phyloP scores from a whole-genome alignment of 2,329 filamentous ascomycete species.

The Davidsoniella eucalypti region DNA sequence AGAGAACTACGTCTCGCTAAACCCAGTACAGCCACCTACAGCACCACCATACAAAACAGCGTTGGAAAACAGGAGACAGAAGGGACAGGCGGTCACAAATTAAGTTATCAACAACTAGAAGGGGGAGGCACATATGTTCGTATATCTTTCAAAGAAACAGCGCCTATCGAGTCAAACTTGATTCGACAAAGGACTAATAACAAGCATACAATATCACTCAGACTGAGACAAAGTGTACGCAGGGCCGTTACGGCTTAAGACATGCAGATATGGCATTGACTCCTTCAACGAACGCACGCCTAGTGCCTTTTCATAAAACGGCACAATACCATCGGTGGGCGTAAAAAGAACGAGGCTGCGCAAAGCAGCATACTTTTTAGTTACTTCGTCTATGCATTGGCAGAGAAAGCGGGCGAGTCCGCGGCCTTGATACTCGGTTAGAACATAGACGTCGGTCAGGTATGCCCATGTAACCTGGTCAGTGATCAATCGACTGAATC shows the following conservation, averaged over 20 bases:
- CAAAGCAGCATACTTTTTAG: slow-evolving; percentile 40
- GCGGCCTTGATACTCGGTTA: slow-evolving; percentile 39
- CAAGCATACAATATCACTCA: neutral
- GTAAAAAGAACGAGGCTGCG: slow-evolving; percentile 42
- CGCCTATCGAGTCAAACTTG: no score
- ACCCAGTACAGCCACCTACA: slow-evolving; percentile 88
- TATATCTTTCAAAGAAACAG: neutral
- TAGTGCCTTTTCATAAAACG: slow-evolving; percentile 32
- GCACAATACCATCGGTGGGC: slow-evolving; percentile 17
- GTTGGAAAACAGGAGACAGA: slow-evolving; percentile 55
- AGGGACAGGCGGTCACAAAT: slow-evolving; percentile 64
- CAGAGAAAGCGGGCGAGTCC: slow-evolving; percentile 53
- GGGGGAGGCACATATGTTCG: neutral
- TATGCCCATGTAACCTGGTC: slow-evolving; percentile 55
- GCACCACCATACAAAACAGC: slow-evolving; percentile 89
- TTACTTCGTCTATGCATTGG: slow-evolving; percentile 38
- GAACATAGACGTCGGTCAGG: slow-evolving; percentile 49
- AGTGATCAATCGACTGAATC: slow-evolving; percentile 42
- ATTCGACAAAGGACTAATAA: no score
- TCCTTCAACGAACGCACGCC: slow-evolving; percentile 29
- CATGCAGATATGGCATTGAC: slow-evolving; percentile 12
- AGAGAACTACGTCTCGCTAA: slow-evolving; percentile 68
- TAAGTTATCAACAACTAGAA: slow-evolving; percentile 25
- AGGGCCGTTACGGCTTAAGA: slow-evolving; percentile 6
- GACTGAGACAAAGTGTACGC: neutral